phyloP scores from a whole-genome alignment of 306 rosid species.

The Dryas drummondii region DNA sequence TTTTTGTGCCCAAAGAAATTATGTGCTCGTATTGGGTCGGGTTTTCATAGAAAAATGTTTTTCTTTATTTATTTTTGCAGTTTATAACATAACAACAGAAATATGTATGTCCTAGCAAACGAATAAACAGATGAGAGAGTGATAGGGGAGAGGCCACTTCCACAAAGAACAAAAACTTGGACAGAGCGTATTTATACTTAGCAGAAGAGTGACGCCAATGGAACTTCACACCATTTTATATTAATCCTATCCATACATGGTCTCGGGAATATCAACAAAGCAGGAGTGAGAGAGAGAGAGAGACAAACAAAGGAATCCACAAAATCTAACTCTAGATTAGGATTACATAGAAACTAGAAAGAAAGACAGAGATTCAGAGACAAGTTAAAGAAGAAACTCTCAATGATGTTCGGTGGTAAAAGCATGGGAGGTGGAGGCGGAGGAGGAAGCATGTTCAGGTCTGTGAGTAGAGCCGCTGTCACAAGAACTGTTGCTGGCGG shows the following conservation, averaged over 20 bases:
- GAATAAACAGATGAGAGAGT: neutral
- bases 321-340: neutral
- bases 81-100: neutral
- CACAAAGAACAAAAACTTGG: neutral
- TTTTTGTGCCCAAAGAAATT: too few species aligned
- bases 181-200: neutral
- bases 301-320: conserved; percentile 7
- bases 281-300: neutral
- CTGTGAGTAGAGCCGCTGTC: conserved; percentile 39
- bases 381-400: neutral
- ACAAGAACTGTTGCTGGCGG: conserved; percentile 36
- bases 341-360: neutral
- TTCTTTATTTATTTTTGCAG: too few species aligned
- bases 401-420: conserved; percentile 44
- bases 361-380: neutral
- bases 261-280: neutral
- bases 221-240: neutral
- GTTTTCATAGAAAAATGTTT: too few species aligned
- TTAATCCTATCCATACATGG: neutral
- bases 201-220: neutral
- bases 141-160: neutral
- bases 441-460: conserved; percentile 36
- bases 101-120: neutral
- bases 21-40: too few species aligned
- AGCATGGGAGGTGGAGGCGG: conserved; percentile 48